These are phyloP conservation scores for Talaromyces trachyspermus DNA, from an alignment of 495 filamentous ascomycete genomes.

Conservation along the genomic window DNA sequence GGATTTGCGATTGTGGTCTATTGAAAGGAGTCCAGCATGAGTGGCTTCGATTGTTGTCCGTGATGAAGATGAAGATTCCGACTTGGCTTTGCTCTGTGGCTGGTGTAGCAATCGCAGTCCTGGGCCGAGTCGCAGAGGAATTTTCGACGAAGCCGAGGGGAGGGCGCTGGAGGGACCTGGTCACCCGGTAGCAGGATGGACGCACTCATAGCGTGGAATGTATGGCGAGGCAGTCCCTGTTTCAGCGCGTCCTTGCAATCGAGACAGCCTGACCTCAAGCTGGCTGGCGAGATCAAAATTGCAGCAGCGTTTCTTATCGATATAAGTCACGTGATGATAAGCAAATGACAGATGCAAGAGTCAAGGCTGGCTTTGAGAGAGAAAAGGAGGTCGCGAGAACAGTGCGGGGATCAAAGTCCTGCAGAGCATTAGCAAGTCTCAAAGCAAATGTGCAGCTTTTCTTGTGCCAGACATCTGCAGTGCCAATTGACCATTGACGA, in stretches of 20 bases:
- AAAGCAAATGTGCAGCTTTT: not conserved
- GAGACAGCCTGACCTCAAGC: too few relatives aligned
- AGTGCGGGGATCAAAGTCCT: too few relatives aligned
- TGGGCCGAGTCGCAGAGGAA: constrained; percentile 74
- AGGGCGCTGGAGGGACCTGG: constrained; percentile 49
- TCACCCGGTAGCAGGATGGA: constrained; percentile 73
- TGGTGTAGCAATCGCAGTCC: constrained; percentile 54
- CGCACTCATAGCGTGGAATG: constrained; percentile 13
- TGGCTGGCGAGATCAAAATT: constrained; percentile 1
- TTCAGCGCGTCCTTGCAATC: too few relatives aligned
- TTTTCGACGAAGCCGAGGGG: constrained; percentile 53
- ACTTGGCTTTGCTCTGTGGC: constrained; percentile 14
- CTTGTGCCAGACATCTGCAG: too few relatives aligned
- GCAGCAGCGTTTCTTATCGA: constrained; percentile 4
- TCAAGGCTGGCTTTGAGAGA: not conserved
- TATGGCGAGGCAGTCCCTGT: too few relatives aligned
- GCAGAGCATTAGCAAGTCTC: too few relatives aligned
- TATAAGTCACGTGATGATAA: constrained; percentile 3
- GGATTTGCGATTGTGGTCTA: constrained; percentile 65
- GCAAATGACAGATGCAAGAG: not conserved
- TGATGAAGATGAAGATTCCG: constrained; percentile 14
- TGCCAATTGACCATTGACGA: too few relatives aligned
- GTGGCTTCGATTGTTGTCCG: constrained; percentile 47
- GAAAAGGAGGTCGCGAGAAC: too few relatives aligned
- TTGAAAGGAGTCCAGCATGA: constrained; percentile 69